phyloP scores from a whole-genome alignment of 345 rosid genomes.

The Pugionium dolabratum region DNA sequence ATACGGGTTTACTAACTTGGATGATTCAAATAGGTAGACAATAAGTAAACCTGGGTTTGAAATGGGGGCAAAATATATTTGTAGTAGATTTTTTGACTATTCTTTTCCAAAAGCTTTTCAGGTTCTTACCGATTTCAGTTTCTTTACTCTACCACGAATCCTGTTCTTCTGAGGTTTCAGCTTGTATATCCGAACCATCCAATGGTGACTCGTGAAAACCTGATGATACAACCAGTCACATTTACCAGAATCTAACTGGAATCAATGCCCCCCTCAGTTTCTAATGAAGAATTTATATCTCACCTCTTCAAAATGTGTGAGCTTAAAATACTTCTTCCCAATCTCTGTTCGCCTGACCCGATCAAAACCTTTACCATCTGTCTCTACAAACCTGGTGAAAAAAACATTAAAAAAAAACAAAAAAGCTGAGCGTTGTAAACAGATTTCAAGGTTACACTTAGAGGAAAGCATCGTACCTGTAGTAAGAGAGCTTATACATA shows the following conservation, averaged over 20 bases:
- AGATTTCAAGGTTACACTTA: slow-evolving; percentile 10
- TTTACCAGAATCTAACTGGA: slow-evolving; percentile 25
- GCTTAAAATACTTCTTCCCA: slow-evolving; percentile 92
- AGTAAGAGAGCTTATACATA: slow-evolving; percentile 96
- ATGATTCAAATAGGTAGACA: neutral
- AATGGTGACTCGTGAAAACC: slow-evolving; percentile 98
- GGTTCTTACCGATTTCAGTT: slow-evolving; percentile 63
- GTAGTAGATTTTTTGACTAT: neutral
- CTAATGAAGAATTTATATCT: slow-evolving; percentile 22
- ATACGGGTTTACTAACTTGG: neutral
- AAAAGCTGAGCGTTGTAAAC: slow-evolving; percentile 7
- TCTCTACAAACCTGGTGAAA: slow-evolving; percentile 82
- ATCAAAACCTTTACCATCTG: slow-evolving; percentile 89
- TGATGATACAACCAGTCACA: slow-evolving; percentile 35
- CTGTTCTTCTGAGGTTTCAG: slow-evolving; percentile 81
- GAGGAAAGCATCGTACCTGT: slow-evolving; percentile 56
- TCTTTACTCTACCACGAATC: slow-evolving; percentile 73
- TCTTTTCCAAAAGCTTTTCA: neutral
- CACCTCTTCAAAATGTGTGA: slow-evolving; percentile 96
- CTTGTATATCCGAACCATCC: slow-evolving; percentile 99
- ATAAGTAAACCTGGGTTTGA: neutral
- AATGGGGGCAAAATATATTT: neutral
- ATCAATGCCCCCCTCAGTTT: neutral
- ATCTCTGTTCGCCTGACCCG: slow-evolving; percentile 93
- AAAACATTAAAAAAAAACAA: neutral